Base-by-base conservation (phyloP, 176 grass and related monocot species). In the Metroxylon sagu region DNA sequence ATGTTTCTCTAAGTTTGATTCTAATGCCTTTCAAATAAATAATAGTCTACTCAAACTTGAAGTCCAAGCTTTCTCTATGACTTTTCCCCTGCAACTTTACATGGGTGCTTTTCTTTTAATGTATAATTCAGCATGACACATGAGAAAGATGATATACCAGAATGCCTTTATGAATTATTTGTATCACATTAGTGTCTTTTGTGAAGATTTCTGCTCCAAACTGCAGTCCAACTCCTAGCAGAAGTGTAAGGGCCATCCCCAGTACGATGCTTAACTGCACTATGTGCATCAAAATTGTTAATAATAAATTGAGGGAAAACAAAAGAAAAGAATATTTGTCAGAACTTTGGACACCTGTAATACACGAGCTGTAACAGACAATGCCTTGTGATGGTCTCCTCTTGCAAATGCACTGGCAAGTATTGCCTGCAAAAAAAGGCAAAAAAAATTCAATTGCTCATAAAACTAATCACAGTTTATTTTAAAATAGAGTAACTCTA, bases 371-470 rank as follows among this genome's bases (percentile, higher is more conserved):
- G 94, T 82, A 5, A 88, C 82, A 15, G 23, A 57, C 5, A 57
- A 51, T 0, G 80, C 88, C 71, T 98, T 98, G 52, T 65, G 67
- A 31, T 49, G 54, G 50, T 93, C 88, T 19, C 80, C 79, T 78
- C 82, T 83, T 51, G 87, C 85, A 56, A 98, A 98, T 17, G 93
- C 82, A 18, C 79, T 83, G 56, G 94, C 94, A 14, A 98, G 84
- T 29, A 93, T 89, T 54, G 94, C 94, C 94, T 98, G 79, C 59
- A 83, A 73, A 54, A 54, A 18, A 54, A 2, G 2, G 21, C 21
- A 23, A 23, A 23, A 2, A 43, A 43, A 43, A 2, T 14, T 43
- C 10, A 31, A 6, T 6, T 31, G 35, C 35, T 43, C 35, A 43
- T 2, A 43, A 35, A 43, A 14, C 8, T 10, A 43, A 12, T 43